Evolutionary conservation across 2,329 filamentous ascomycete species (phyloP), one percentile per base, ranked within the genome.

Genomic region (Penicillium corylophilum): DNA sequence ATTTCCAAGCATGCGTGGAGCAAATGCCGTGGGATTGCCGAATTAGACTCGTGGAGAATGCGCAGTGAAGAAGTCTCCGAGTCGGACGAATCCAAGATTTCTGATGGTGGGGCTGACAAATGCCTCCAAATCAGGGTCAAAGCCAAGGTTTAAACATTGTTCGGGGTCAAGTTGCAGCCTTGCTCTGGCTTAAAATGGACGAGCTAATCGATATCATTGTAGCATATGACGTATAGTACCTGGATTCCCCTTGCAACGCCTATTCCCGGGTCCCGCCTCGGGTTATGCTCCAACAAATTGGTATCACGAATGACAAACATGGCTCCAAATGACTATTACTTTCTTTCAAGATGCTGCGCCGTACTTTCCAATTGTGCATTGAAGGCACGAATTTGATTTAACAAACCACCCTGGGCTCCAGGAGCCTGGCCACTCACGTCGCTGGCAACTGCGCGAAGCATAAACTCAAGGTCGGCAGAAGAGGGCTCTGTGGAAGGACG

Each of bases 291-390:
- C 16, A 41, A 5, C 23, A 41, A 22, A 20, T 38, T 41, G 20
- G 16, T 50, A 50, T 50, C 36, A 46, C 41, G 15, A 48, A 41
- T 41, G 26, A 35, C 24, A 44, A 47, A 48, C 29, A 45, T 43
- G 20, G 31, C 46, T 38, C 16, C 35, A 35, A 36, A 43, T n/a
- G 40, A 49, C 46, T 44, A 31, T 55, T 44, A 53, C 60, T 51
- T 64, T 26, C 59, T 57, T 51, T 69, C 68, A 8, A 71, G 51
- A 31, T 46, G 55, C 20, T 54, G 61, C 20, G 63, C 68, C 38
- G 70, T 64, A 40, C 54, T 61, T 54, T 77, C 74, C 18, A 77
- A 65, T 56, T 74, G 71, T 24, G 65, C 65, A 57, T 77, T 77
- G 56, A 77, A 77, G 2, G 59, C 56, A 44, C 66, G 70, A 28